Conservation (phyloP, 2,329 filamentous ascomycete genomes). For the Xylariaceae sp. region DNA sequence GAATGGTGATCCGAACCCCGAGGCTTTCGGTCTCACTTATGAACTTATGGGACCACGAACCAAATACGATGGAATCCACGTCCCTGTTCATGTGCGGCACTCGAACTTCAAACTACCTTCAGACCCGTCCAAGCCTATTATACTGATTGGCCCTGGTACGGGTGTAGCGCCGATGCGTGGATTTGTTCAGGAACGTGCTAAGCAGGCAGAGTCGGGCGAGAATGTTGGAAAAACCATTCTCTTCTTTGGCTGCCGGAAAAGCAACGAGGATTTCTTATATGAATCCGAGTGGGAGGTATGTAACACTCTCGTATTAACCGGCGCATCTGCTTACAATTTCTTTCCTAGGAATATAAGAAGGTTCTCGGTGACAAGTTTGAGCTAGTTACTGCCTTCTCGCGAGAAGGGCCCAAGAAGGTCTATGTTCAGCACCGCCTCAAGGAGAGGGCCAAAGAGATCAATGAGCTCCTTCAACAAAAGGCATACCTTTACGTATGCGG, state of each 20-base stretch:
- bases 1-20: slow-evolving; percentile 81
- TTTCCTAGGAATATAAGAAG: slow-evolving; percentile 75
- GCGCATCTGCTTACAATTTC: slow-evolving; percentile 33
- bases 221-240: slow-evolving; percentile 85
- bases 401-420: slow-evolving; percentile 84
- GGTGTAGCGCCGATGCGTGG: slow-evolving; percentile 96
- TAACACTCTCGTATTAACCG: slow-evolving; percentile 20
- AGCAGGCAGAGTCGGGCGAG: slow-evolving; percentile 78
- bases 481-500: slow-evolving; percentile 98
- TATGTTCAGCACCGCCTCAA: slow-evolving; percentile 95
- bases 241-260: slow-evolving; percentile 93
- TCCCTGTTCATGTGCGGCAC: slow-evolving; percentile 94
- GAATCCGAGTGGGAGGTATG: slow-evolving; percentile 89
- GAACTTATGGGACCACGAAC: slow-evolving; percentile 87
- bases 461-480: slow-evolving; percentile 82
- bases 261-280: slow-evolving; percentile 91
- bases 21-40: slow-evolving; percentile 85
- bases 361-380: slow-evolving; percentile 87
- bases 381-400: slow-evolving; percentile 93
- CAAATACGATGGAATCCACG: slow-evolving; percentile 95
- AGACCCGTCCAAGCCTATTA: slow-evolving; percentile 89
- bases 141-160: slow-evolving; percentile 95
- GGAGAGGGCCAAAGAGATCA: slow-evolving; percentile 82
- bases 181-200: slow-evolving; percentile 92
- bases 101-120: slow-evolving; percentile 99